Evolutionary conservation across 2,329 filamentous ascomycete genomes (phyloP), one percentile per base, ranked within the genome.

Genomic region (Colletotrichum sp.): DNA sequence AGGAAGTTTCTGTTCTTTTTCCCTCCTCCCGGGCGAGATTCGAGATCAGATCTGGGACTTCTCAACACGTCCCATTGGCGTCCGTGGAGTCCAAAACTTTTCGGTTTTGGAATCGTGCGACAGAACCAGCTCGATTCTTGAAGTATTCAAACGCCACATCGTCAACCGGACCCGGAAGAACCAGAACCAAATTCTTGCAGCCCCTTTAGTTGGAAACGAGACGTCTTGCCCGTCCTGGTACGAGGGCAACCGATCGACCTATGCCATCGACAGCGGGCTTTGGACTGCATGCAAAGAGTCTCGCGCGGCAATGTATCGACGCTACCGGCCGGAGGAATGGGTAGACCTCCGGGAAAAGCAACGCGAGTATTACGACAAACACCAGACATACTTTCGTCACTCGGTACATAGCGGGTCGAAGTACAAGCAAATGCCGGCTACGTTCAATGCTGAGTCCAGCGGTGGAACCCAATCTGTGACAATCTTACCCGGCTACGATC

Each of bases 351-450:
- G 26, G 4, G 3, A 28, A 6, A 24, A 0, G 4, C 18, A 52
- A 39, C 26, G 18, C 26, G 7, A 5, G 7, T 3, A n/a, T 28
- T 15, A 16, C 32, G 2, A 39, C 24, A 5, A 32, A 12, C 5
- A 15, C 8, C 0, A n/a, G 0, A 48, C 1, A 4, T 0, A 48
- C 4, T 3, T n/a, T 48, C 12, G 0, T 12, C 0, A n/a, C 6
- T n/a, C 39, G 18, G 1, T 12, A 48, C 0, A 3, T n/a, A 48
- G 5, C 39, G 1, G 0, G 0, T 48, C 9, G 18, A 44, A 39
- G 5, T 7, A 64, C 1, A 12, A 18, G 12, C 55, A 30, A 26
- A 28, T 68, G 13, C 65, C 65, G 28, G 65, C 65, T 2, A 34
- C 24, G 0, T 60, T 60, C 22, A n/a, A 15, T 13, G 26, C 15